A percentile compares a stretch with the other conserved stretches of the same genome.
phyloP scores from a whole-genome alignment of 2,329 filamentous ascomycete genomes.

The Tolypocladium album region DNA sequence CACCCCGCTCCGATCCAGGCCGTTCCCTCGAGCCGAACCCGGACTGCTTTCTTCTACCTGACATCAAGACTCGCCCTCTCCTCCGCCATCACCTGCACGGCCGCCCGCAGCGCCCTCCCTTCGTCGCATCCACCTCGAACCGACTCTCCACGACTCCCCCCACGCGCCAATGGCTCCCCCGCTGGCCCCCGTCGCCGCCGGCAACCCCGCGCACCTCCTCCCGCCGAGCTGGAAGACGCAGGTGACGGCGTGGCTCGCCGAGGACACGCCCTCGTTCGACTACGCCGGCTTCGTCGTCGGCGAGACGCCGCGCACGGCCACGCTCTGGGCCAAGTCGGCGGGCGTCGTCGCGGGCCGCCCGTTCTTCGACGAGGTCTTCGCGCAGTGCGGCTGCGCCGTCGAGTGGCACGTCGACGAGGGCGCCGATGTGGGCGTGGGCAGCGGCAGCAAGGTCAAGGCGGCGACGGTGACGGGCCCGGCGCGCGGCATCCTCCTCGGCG shows the following conservation, averaged over 20 bases:
- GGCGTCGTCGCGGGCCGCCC: constrained; percentile 86
- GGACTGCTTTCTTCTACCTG: background rate
- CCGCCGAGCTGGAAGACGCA: constrained; percentile 75
- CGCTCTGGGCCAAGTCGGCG: constrained; percentile 56
- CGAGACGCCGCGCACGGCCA: constrained; percentile 50
- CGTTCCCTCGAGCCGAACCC: background rate
- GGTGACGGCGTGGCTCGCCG: constrained; percentile 78
- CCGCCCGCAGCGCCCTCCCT: too few species aligned
- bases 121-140: background rate
- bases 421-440: constrained; percentile 49
- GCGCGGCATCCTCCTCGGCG: constrained; percentile 71
- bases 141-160: background rate
- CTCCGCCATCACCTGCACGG: background rate
- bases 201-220: constrained; percentile 56
- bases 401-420: constrained; percentile 82
- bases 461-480: constrained; percentile 82
- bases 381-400: constrained; percentile 81
- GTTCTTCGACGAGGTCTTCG: constrained; percentile 91
- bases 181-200: constrained; percentile 8
- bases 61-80: background rate
- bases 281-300: constrained; percentile 97
- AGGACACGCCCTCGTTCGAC: constrained; percentile 94
- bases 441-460: constrained; percentile 43
- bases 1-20: background rate
- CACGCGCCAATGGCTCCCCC: background rate